Percentiles rank a stretch among this genome's conserved stretches.
These are phyloP conservation scores for Exophiala aquamarina DNA, from an alignment of 2,329 filamentous ascomycete genomes.

Conservation along the genomic window DNA sequence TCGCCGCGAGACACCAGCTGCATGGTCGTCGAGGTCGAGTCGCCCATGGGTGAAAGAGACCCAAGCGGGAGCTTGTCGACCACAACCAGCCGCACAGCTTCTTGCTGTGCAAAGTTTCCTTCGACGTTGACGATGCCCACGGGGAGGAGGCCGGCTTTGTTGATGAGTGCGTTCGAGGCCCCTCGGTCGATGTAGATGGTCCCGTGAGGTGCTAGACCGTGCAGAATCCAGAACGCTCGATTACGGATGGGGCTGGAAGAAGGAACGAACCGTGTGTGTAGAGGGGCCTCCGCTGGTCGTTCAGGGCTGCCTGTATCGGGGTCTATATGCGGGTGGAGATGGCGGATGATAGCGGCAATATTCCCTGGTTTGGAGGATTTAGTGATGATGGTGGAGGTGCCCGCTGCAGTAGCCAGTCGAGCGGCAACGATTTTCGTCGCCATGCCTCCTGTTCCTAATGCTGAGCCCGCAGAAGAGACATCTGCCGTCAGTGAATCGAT, in stretches of 20 bases:
- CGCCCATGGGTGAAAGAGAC: slow-evolving; percentile 33
- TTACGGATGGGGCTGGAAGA: slow-evolving; percentile 83
- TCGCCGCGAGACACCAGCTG: slow-evolving; percentile 40
- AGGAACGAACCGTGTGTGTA: slow-evolving; percentile 92
- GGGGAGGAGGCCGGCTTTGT: slow-evolving; percentile 84
- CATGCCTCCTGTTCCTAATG: slow-evolving; percentile 94
- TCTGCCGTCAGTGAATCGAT: slow-evolving; percentile 81
- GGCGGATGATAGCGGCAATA: slow-evolving; percentile 79
- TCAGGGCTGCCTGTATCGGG: slow-evolving; percentile 9
- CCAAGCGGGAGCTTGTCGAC: slow-evolving; percentile 58
- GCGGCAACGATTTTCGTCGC: slow-evolving; percentile 95
- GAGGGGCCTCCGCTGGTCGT: slow-evolving; percentile 49
- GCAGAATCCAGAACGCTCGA: slow-evolving; percentile 94
- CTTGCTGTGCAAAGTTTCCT: slow-evolving; percentile 85
- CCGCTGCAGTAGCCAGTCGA: slow-evolving; percentile 85
- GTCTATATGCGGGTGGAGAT: slow-evolving; percentile 63
- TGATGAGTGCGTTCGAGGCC: slow-evolving; percentile 73
- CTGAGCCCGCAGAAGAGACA: slow-evolving; percentile 84
- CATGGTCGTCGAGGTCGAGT: slow-evolving; percentile 17
- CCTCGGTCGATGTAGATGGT: slow-evolving; percentile 92
- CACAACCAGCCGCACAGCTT: slow-evolving; percentile 83
- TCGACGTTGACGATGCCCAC: slow-evolving; percentile 89
- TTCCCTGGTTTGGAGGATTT: slow-evolving; percentile 92
- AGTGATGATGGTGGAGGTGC: slow-evolving; percentile 94
- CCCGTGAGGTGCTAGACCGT: slow-evolving; percentile 86